Evolutionary conservation across 768 basidiomycete species (phyloP).

Genomic region (Lyophyllum shimeji): DNA sequence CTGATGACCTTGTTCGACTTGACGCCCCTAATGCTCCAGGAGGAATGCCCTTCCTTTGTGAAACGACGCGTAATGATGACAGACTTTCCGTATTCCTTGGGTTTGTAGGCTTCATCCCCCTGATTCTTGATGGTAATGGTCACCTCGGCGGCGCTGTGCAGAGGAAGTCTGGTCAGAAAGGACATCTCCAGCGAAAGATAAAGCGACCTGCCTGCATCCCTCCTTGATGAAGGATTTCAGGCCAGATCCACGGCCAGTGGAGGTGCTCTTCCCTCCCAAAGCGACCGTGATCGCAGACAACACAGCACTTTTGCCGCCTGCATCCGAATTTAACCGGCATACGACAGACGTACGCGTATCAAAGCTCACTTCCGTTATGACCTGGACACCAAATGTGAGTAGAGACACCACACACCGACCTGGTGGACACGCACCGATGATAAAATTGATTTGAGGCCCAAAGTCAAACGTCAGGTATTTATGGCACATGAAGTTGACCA

Average conservation of each 20-base stretch:
- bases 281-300: slow-evolving; percentile 92
- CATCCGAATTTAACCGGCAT: neutral
- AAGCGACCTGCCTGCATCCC: slow-evolving; percentile 65
- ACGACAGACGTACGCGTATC: neutral
- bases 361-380: slow-evolving; percentile 78
- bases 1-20: slow-evolving; percentile 45
- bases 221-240: slow-evolving; percentile 85
- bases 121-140: slow-evolving; percentile 84
- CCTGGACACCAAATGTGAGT: slow-evolving; percentile 43
- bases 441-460: slow-evolving; percentile 94
- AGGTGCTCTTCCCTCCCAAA: slow-evolving; percentile 89
- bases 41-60: slow-evolving; percentile 68
- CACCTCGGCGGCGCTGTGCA: slow-evolving; percentile 64
- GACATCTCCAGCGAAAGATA: neutral
- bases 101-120: slow-evolving; percentile 87
- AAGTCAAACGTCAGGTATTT: slow-evolving; percentile 79
- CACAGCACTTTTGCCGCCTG: slow-evolving; percentile 94
- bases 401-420: neutral
- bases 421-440: slow-evolving; percentile 61
- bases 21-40: slow-evolving; percentile 81
- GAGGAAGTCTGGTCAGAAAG: neutral
- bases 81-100: slow-evolving; percentile 79
- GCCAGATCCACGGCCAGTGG: slow-evolving; percentile 86
- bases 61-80: slow-evolving; percentile 86
- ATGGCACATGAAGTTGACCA: slow-evolving; percentile 98